These are phyloP conservation scores for Cyclotella kingstonii DNA, from an alignment of 108 stramenopile genomes.

Conservation along the genomic window DNA sequence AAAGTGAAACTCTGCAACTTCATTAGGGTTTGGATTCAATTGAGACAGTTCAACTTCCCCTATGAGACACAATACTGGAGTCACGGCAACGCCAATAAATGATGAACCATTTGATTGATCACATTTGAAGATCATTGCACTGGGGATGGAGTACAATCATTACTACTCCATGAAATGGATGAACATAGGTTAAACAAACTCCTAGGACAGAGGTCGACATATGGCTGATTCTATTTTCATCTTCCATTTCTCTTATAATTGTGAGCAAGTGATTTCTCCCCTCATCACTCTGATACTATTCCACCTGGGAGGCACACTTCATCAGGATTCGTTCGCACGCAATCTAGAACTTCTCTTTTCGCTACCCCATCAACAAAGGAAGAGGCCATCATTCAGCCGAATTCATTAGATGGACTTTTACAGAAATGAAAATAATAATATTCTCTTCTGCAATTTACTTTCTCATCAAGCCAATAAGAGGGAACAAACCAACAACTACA, in stretches of 20 bases:
- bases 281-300: slow-evolving; percentile 77
- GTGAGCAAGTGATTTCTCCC: slow-evolving; percentile 84
- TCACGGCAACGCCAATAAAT: slow-evolving; percentile 89
- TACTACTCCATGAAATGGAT: no score
- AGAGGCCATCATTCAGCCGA: no score
- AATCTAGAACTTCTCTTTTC: slow-evolving; percentile 77
- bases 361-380: no score
- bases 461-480: no score
- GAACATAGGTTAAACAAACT: slow-evolving; percentile 63
- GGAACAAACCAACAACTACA: no score
- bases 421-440: no score
- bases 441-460: no score
- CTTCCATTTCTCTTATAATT: slow-evolving; percentile 96
- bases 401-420: no score
- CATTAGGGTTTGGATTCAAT: slow-evolving; percentile 75
- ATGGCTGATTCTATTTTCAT: slow-evolving; percentile 83
- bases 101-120: slow-evolving; percentile 46
- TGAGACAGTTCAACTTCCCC: slow-evolving; percentile 67
- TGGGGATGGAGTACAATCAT: no score
- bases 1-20: slow-evolving; percentile 91
- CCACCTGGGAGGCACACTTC: slow-evolving; percentile 91
- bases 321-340: slow-evolving; percentile 82
- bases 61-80: slow-evolving; percentile 86
- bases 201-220: slow-evolving; percentile 64
- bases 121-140: no score